These are phyloP conservation scores for Camelina sativa DNA, from an alignment of 345 rosid genomes.

Conservation along the genomic window DNA sequence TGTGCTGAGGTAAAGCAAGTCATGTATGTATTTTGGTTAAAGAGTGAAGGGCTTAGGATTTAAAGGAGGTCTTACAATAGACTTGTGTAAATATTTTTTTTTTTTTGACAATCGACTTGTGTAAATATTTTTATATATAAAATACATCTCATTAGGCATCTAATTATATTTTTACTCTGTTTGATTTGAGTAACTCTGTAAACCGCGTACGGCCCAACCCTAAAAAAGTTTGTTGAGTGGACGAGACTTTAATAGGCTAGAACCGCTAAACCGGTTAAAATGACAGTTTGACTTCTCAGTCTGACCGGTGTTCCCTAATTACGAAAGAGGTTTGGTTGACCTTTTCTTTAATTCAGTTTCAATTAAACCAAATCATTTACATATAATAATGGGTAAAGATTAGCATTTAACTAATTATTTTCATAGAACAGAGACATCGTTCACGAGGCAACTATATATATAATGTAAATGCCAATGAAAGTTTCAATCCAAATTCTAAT, in stretches of 20 bases:
- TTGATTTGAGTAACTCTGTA: slow-evolving; percentile 15
- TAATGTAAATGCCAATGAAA: background rate
- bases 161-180: no score
- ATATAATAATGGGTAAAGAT: background rate
- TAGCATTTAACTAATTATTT: no score
- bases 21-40: slow-evolving; percentile 5
- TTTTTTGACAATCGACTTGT: no score
- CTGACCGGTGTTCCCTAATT: slow-evolving; percentile 9
- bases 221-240: slow-evolving; percentile 23
- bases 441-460: background rate
- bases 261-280: no score
- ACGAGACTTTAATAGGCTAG: background rate
- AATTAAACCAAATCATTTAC: no score
- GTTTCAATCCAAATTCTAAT: slow-evolving; percentile 5
- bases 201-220: slow-evolving; percentile 21
- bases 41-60: slow-evolving; percentile 23
- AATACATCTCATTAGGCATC: no score
- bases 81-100: slow-evolving; percentile 28
- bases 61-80: background rate
- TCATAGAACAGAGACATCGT: no score
- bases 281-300: background rate
- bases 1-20: slow-evolving; percentile 14
- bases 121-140: no score
- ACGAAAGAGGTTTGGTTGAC: no score
- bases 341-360: no score